A percentile compares a stretch with the other conserved stretches of the same genome.
These are phyloP conservation scores for Schizonepeta tenuifolia DNA, from an alignment of 257 asterid genomes.

Conservation along the genomic window DNA sequence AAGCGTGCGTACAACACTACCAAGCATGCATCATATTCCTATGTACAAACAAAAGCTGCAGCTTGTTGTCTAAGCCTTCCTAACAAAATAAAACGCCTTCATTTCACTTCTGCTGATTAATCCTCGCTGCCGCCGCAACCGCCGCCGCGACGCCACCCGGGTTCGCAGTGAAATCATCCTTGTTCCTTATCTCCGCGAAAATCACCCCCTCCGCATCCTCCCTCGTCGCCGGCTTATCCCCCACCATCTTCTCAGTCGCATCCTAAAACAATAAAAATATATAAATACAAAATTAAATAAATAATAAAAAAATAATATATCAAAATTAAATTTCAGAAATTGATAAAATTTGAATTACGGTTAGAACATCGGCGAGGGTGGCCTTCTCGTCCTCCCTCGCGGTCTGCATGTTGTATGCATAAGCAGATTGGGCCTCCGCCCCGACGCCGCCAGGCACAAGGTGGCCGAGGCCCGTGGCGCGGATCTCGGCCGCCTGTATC, in stretches of 20 bases:
- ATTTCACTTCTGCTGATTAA: slow-evolving; percentile 39
- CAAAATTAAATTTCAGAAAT: not conserved
- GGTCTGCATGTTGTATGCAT: slow-evolving; percentile 31
- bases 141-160: slow-evolving; percentile 65
- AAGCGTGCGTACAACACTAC: not conserved
- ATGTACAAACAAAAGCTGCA: not conserved
- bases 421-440: slow-evolving; percentile 57
- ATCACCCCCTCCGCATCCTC: slow-evolving; percentile 68
- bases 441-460: slow-evolving; percentile 57
- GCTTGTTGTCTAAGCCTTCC: not conserved
- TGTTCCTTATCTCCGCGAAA: slow-evolving; percentile 54
- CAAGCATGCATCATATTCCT: not conserved
- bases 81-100: too few relatives aligned
- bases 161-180: slow-evolving; percentile 39
- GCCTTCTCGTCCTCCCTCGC: slow-evolving; percentile 44
- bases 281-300: not conserved
- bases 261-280: slow-evolving; percentile 39
- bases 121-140: slow-evolving; percentile 53
- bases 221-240: slow-evolving; percentile 55
- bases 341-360: slow-evolving; percentile 21
- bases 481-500: slow-evolving; percentile 62
- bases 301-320: too few relatives aligned
- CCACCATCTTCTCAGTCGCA: slow-evolving; percentile 45
- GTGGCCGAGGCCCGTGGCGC: slow-evolving; percentile 60
- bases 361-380: slow-evolving; percentile 51